Base-by-base conservation (phyloP, 164 flowering plant species). In the Paratinospora sagittata region DNA sequence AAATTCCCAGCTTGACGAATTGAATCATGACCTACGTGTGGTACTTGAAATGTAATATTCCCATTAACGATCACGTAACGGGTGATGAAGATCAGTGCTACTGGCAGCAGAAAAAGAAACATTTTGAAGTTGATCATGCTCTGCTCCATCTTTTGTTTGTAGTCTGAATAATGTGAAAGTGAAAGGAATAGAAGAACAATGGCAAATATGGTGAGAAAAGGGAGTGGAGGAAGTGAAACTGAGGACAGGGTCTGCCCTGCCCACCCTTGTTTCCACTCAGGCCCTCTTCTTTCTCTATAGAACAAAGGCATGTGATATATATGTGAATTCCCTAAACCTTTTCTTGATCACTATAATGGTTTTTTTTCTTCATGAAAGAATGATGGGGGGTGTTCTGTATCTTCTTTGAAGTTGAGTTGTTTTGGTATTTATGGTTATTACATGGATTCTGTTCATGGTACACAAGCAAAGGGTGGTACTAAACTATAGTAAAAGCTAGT, bases 221-320 rank as follows among this genome's bases (percentile, higher is more conserved):
- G 90, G 26, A 75, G 57, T 6, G 93, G 90, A 21, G 92, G 97
- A 16, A 81, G 55, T 6, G 91, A 84, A 9, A 82, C 60, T 11
- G 87, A 76, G 66, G 84, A 52, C 34, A 84, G 27, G 52, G 90
- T 80, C 47, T 82, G 85, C 49, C 70, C 73, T 33, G 74, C 74
- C 92, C 90, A 87, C 1, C 91, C 87, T 37, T 81, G 88, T 66
- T 84, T 86, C 97, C 92, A 87, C 36, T 82, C 85, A 23, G 90
- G 87, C 16, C 87, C 93, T 64, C 88, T 84, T 65, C 85, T 84
- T 27, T 68, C 83, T 0, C 76, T 70, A 13, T 66, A 71, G 10
- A 83, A 72, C 89, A 85, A 85, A 8, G 78, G 82, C 85, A 88
- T 85, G 67, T 77, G n/a, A n/a, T n/a, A n/a, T n/a, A n/a, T 65